These are phyloP conservation scores for Uronychia setigera DNA, from an alignment of 73 alveolate species.

Conservation along the genomic window DNA sequence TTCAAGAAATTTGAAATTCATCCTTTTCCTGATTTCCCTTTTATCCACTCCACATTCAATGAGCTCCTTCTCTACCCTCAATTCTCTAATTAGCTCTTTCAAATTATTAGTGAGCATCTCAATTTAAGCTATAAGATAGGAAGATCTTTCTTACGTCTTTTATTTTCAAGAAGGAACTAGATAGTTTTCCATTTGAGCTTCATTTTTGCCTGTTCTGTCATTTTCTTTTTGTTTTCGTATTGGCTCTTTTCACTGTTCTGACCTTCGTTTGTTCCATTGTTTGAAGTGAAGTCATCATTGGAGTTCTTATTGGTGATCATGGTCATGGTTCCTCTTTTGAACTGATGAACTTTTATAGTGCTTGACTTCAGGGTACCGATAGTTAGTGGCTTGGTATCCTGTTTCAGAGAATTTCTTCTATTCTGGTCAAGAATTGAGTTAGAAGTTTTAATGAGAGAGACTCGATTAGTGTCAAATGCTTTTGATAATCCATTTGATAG, in stretches of 20 bases:
- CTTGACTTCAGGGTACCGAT: too few relatives aligned
- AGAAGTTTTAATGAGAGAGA: too few relatives aligned
- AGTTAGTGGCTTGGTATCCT: too few relatives aligned
- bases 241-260: not conserved
- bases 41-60: not conserved
- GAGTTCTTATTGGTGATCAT: not conserved
- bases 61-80: conserved; percentile 23
- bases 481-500: too few relatives aligned
- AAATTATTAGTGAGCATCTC: conserved; percentile 55
- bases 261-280: too few relatives aligned
- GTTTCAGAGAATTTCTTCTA: too few relatives aligned
- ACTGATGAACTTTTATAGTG: not conserved
- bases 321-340: not conserved
- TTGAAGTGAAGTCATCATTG: not conserved
- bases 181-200: conserved; percentile 58
- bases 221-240: not conserved
- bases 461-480: too few relatives aligned
- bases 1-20: not conserved
- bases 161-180: conserved; percentile 45
- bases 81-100: conserved; percentile 39
- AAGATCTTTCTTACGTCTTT: conserved; percentile 23
- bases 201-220: conserved; percentile 53
- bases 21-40: not conserved
- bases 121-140: conserved; percentile 34
- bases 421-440: too few relatives aligned